These are phyloP conservation scores for Kluyveromyces wickerhamii DNA, from an alignment of 805 yeast species.

Conservation along the genomic window DNA sequence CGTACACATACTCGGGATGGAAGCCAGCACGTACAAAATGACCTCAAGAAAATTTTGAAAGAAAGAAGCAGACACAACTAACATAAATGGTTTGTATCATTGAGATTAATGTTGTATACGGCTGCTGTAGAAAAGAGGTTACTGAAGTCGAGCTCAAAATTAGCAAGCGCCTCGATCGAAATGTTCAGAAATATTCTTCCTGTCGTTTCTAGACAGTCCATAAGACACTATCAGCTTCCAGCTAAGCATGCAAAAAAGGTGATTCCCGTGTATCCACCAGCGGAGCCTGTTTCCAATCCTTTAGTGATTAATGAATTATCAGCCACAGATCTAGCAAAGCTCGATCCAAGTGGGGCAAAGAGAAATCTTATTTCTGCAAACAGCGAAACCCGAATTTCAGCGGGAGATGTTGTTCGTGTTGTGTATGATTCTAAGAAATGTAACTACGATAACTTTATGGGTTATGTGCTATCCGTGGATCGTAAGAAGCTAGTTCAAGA, in stretches of 20 bases:
- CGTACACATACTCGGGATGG: no score
- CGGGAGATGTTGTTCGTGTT: constrained; percentile 79
- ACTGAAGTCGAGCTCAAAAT: no score
- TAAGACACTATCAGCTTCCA: constrained; percentile 15
- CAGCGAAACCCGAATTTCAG: constrained; percentile 46
- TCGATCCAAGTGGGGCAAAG: constrained; percentile 70
- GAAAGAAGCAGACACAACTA: no score
- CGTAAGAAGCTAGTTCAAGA: constrained; percentile 52
- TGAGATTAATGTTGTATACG: no score
- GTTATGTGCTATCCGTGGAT: constrained; percentile 71
- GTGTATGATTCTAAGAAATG: constrained; percentile 51
- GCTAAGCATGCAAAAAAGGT: constrained; percentile 14
- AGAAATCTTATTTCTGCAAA: constrained; percentile 42
- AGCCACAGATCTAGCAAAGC: constrained; percentile 39
- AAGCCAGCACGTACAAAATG: no score
- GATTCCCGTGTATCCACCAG: constrained; percentile 28
- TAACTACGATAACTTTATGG: constrained; percentile 57
- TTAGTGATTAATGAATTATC: constrained; percentile 40
- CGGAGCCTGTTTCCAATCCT: constrained; percentile 16
- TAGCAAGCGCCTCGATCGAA: no score
- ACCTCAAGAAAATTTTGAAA: no score
- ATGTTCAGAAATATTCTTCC: neutral
- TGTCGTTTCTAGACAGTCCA: constrained; percentile 2
- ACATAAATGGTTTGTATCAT: no score
- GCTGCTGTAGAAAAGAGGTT: no score